A percentile compares a stretch with the other conserved stretches of the same genome.
These are phyloP conservation scores for Entomortierella lignicola DNA, from an alignment of 192 early-diverging fungal genomes.

Conservation along the genomic window DNA sequence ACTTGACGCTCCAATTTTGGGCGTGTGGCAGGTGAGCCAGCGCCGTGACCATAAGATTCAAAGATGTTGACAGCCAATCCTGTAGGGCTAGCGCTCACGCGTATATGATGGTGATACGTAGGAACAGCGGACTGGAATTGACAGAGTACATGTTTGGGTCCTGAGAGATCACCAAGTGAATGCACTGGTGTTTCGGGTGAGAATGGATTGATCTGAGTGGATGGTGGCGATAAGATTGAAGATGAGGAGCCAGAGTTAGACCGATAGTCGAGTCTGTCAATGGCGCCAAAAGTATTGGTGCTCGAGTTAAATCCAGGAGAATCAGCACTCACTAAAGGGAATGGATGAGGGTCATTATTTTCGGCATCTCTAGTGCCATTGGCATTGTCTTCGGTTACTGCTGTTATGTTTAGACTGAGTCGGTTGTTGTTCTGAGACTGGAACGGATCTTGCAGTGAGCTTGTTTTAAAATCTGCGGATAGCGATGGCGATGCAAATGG, in stretches of 20 bases:
- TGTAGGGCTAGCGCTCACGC: neutral
- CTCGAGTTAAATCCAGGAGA: neutral
- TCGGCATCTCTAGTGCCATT: neutral
- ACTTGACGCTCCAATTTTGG: conserved; percentile 1
- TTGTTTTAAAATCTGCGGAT: conserved; percentile 4
- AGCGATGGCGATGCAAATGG: conserved; percentile 30
- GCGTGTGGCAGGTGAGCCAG: neutral
- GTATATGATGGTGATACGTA: conserved; percentile 3
- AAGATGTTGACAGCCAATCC: neutral
- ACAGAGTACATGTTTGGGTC: conserved; percentile 7
- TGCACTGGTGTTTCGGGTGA: neutral
- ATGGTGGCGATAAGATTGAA: neutral
- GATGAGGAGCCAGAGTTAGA: neutral
- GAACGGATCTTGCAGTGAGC: conserved; percentile 21
- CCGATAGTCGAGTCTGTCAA: neutral
- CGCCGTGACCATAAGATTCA: neutral
- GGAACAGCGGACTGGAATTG: neutral
- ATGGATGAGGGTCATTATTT: neutral
- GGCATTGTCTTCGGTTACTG: neutral
- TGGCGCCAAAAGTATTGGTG: neutral
- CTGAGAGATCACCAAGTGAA: conserved; percentile 14
- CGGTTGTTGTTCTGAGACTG: conserved; percentile 31
- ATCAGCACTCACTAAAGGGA: neutral
- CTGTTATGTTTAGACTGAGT: neutral
- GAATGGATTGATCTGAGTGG: neutral